Percentiles rank a stretch among this genome's conserved stretches.
Evolutionary conservation across 192 early-diverging fungal genomes (phyloP).

Genomic region (Entophlyctis luteolus): DNA sequence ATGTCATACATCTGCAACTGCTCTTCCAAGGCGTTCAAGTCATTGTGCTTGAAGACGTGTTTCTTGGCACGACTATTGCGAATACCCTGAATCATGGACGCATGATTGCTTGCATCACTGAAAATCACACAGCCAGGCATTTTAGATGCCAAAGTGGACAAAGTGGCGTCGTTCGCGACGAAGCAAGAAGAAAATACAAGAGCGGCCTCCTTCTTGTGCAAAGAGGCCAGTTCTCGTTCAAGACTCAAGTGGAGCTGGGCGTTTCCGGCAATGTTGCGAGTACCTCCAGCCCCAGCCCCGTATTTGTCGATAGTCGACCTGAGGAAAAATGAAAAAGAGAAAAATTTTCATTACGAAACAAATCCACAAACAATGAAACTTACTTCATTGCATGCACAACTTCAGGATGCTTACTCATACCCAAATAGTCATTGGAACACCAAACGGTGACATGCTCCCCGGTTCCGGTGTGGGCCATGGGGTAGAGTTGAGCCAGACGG

Average conservation of each 20-base stretch:
- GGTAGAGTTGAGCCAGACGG: constrained; percentile 86
- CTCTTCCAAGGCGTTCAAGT: constrained; percentile 80
- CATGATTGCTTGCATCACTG: constrained; percentile 88
- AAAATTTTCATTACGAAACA: neutral
- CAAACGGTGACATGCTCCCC: constrained; percentile 93
- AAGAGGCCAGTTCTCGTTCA: constrained; percentile 82
- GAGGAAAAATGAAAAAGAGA: neutral
- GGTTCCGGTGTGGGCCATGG: constrained; percentile 84
- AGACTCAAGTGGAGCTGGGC: constrained; percentile 88
- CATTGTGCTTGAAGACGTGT: constrained; percentile 89
- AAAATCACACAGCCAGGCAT: constrained; percentile 90
- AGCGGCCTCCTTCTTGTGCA: constrained; percentile 84
- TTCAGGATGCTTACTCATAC: constrained; percentile 85
- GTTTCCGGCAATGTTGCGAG: constrained; percentile 98
- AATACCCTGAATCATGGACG: constrained; percentile 98
- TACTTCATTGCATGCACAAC: constrained; percentile 90
- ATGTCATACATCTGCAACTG: constrained; percentile 74
- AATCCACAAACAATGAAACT: constrained; percentile 22
- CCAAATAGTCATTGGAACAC: constrained; percentile 99
- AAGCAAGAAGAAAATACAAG: constrained; percentile 95
- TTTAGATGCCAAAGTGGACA: constrained; percentile 80
- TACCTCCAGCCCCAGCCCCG: constrained; percentile 97
- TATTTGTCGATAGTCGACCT: constrained; percentile 85
- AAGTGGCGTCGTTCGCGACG: constrained; percentile 92
- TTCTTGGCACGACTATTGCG: constrained; percentile 82